A percentile compares a stretch with the other conserved stretches of the same genome.
Conservation (phyloP, 1,284 basidiomycete species). For the Apiotrichum brassicae region DNA sequence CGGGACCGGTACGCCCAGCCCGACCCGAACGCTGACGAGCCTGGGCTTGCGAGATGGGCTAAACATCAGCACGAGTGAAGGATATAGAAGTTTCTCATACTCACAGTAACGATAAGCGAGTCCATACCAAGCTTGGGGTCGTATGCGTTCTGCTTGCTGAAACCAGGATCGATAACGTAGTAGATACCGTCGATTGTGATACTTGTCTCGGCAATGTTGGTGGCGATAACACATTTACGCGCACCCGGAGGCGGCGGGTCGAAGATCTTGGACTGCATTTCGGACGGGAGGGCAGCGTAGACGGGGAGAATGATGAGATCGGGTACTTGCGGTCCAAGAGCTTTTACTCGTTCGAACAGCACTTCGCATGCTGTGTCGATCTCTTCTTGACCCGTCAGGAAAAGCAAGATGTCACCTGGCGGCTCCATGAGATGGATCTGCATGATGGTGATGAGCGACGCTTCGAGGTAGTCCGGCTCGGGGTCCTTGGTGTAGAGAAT, state of each 20-base stretch:
- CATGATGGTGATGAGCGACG: conserved; percentile 96
- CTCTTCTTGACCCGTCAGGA: conserved; percentile 97
- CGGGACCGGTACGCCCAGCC: conserved; percentile 94
- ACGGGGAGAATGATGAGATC: conserved; percentile 95
- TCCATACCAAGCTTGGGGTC: conserved; percentile 98
- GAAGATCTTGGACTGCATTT: conserved; percentile 96
- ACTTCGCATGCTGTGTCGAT: conserved; percentile 98
- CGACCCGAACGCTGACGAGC: conserved; percentile 91
- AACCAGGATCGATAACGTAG: conserved; percentile 98
- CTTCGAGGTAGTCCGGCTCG: conserved; percentile 96
- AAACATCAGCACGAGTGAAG: conserved; percentile 6
- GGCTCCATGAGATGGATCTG: conserved; percentile 98
- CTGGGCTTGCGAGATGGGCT: conserved; percentile 96
- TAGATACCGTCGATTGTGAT: conserved; percentile 98
- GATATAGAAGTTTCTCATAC: conserved; percentile 9
- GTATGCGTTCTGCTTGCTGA: conserved; percentile 98
- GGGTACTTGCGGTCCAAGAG: conserved; percentile 91
- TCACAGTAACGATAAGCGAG: conserved; percentile 82
- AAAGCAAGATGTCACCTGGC: conserved; percentile 90
- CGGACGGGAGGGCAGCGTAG: conserved; percentile 94
- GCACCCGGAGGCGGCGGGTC: conserved; percentile 95
- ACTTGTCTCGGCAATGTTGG: conserved; percentile 98
- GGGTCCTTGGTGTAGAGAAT: conserved; percentile 97
- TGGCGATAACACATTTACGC: conserved; percentile 95
- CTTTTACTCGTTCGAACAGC: conserved; percentile 96